Evolutionary conservation across 1,284 basidiomycete genomes (phyloP), one percentile per base, ranked within the genome.

Genomic region (Omphalotus olearius): DNA sequence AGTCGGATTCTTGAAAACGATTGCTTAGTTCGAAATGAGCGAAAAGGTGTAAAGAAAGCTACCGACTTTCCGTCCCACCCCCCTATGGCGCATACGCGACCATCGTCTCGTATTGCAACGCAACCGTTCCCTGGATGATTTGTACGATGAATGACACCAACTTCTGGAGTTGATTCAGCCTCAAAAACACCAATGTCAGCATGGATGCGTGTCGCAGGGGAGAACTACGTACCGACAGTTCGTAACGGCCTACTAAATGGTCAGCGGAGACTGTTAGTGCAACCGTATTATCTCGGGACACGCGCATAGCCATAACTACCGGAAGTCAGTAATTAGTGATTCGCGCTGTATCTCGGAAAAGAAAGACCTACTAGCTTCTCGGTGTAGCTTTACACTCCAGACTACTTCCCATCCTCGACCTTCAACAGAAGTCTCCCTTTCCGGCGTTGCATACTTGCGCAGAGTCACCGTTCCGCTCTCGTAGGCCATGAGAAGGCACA

Each of bases 61-160:
- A 68, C 85, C 60, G 58, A 92, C 92, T 76, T 81, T 30, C 93
- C 92, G 58, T 95, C 92, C 93, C 93, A 95, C 0, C 91, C 89
- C 2, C 88, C 92, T 1, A 92, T 71, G 0, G 89, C 91, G 57
- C 90, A 88, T 0, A 94, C 80, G 25, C 78, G 75, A 0, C 83
- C 88, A 60, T 89, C 83, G 36, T 81, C 74, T n/a, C 82, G 81
- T n/a, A 94, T 79, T 1, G 83, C 76, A 20, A 94, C 67, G 3
- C 82, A 78, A 0, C 78, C 76, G 59, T 93, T 91, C 1, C 93
- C 91, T 1, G 89, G 81, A 56, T 91, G 76, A 60, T 86, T 92
- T n/a, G 83, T 92, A 52, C 78, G 74, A 58, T 80, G 69, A 0
- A 65, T 61, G 3, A 63, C 66, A 30, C 64, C 60, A 26, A 45